Conservation (phyloP, 1,284 basidiomycete species). For the Flammula alnicola region DNA sequence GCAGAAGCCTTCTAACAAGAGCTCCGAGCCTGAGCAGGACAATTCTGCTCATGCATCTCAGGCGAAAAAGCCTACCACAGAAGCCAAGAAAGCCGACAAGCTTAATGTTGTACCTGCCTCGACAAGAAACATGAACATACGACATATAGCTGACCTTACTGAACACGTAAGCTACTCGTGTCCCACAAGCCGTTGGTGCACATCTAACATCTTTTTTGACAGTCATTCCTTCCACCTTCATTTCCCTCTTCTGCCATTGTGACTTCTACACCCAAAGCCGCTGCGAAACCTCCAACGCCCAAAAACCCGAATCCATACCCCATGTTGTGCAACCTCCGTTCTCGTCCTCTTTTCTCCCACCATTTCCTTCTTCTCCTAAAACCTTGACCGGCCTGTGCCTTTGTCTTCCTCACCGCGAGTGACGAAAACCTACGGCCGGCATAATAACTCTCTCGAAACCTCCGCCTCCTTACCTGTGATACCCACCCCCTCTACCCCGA, state of each 20-base stretch:
- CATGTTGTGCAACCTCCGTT: slow-evolving; percentile 6
- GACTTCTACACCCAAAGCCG: slow-evolving; percentile 27
- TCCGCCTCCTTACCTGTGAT: slow-evolving; percentile 24
- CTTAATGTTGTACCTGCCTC: not conserved
- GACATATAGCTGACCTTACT: slow-evolving; percentile 16
- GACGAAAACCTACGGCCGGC: not conserved
- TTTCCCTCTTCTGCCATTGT: slow-evolving; percentile 23
- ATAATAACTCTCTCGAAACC: slow-evolving; percentile 1
- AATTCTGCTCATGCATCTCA: not conserved
- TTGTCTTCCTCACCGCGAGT: not conserved
- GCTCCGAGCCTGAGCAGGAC: not conserved
- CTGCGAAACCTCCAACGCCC: slow-evolving; percentile 18
- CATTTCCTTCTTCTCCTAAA: slow-evolving; percentile 4
- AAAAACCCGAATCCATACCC: slow-evolving; percentile 12
- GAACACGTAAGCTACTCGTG: slow-evolving; percentile 12
- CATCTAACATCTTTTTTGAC: not conserved
- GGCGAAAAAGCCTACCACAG: not conserved
- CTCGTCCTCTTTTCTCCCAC: not conserved
- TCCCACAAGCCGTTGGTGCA: not conserved
- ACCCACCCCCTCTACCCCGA: slow-evolving; percentile 17
- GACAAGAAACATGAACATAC: slow-evolving; percentile 2
- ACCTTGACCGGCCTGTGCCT: not conserved
- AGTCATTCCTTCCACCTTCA: slow-evolving; percentile 25
- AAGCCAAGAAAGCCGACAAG: not conserved
- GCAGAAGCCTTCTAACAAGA: not conserved